phyloP scores from a whole-genome alignment of 1,139 yeast species.

The Trichomonascaceae sp. region DNA sequence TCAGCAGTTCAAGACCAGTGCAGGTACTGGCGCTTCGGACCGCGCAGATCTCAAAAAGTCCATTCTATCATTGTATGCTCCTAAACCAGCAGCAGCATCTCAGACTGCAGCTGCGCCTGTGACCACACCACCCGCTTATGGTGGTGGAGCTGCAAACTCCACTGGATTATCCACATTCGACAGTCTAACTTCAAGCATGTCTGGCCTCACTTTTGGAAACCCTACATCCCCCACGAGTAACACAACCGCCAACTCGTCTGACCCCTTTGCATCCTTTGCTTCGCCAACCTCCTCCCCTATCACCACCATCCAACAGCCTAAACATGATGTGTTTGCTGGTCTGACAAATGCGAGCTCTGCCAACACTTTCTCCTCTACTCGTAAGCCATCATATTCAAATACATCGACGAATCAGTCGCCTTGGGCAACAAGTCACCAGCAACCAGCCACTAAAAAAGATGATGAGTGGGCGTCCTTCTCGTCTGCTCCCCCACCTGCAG shows the following conservation, averaged over 20 bases:
- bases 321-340: neutral
- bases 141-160: slow-evolving; percentile 4
- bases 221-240: neutral
- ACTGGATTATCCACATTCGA: too few relatives aligned
- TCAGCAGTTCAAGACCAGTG: slow-evolving; percentile 9
- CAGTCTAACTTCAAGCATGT: slow-evolving; percentile 5
- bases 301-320: neutral
- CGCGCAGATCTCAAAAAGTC: slow-evolving; percentile 83
- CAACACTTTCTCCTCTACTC: slow-evolving; percentile 7
- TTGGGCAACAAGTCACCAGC: neutral
- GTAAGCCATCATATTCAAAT: slow-evolving; percentile 1
- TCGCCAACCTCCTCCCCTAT: neutral
- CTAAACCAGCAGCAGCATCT: slow-evolving; percentile 5
- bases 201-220: slow-evolving; percentile 6
- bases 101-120: slow-evolving; percentile 3
- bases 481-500: slow-evolving; percentile 15
- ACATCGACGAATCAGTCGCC: neutral
- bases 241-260: neutral
- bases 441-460: slow-evolving; percentile 2
- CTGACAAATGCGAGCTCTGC: slow-evolving; percentile 1
- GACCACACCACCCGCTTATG: slow-evolving; percentile 1
- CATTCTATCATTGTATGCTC: slow-evolving; percentile 75
- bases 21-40: slow-evolving; percentile 8
- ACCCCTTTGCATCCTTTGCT: slow-evolving; percentile 1
- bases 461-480: slow-evolving; percentile 17